These are phyloP conservation scores for Extremus antarcticus DNA, from an alignment of 495 filamentous ascomycete genomes.

Conservation along the genomic window DNA sequence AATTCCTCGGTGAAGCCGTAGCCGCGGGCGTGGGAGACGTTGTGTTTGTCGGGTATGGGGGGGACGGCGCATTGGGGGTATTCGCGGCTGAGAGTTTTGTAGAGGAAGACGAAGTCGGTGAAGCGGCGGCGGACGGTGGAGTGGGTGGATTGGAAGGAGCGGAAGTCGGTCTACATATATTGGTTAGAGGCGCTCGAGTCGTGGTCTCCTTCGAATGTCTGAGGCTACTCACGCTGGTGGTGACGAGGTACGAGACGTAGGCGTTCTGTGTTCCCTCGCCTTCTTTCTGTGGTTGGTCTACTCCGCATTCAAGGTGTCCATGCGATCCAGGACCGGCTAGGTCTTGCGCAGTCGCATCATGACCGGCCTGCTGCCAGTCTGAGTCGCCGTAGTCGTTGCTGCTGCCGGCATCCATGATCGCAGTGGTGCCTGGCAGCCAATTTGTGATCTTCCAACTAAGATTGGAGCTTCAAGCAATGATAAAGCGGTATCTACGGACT, in stretches of 20 bases:
- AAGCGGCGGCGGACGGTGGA: slow-evolving; percentile 78
- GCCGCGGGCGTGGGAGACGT: slow-evolving; percentile 94
- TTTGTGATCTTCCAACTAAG: too few relatives aligned
- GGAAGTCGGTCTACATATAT: slow-evolving; percentile 67
- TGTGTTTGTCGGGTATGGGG: slow-evolving; percentile 94
- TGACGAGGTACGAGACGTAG: slow-evolving; percentile 89
- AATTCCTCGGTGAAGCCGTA: slow-evolving; percentile 93
- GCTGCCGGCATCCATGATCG: slow-evolving; percentile 13
- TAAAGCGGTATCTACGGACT: too few relatives aligned
- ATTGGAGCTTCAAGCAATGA: too few relatives aligned
- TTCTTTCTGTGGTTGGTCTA: slow-evolving; percentile 77
- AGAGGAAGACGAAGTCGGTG: slow-evolving; percentile 95
- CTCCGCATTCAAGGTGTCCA: slow-evolving; percentile 71
- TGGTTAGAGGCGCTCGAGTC: neutral
- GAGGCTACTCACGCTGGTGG: slow-evolving; percentile 63
- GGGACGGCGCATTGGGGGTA: slow-evolving; percentile 89
- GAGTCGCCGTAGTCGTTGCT: slow-evolving; percentile 12
- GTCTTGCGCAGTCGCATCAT: slow-evolving; percentile 18
- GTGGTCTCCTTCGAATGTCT: neutral
- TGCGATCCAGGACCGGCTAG: slow-evolving; percentile 26
- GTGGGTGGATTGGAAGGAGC: slow-evolving; percentile 70
- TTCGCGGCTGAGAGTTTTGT: slow-evolving; percentile 74
- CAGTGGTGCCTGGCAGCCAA: neutral
- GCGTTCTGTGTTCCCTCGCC: slow-evolving; percentile 95
- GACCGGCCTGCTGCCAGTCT: slow-evolving; percentile 21